Percentiles rank a stretch among this genome's conserved stretches.
These are phyloP conservation scores for Stephania cephalantha DNA, from an alignment of 164 flowering plant species.

Conservation along the genomic window DNA sequence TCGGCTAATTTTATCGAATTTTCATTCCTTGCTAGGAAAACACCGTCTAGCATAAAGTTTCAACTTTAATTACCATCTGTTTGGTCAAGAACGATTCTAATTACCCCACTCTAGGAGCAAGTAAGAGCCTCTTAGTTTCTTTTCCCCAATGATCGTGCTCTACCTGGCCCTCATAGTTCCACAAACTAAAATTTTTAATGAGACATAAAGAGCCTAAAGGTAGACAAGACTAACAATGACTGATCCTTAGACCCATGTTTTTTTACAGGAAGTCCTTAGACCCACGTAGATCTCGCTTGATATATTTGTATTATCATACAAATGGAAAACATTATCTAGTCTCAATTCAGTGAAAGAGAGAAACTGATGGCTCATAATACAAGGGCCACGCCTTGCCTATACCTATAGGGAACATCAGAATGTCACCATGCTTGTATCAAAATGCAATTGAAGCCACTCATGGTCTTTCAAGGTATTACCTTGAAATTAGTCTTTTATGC, in stretches of 20 bases:
- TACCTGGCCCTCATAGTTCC: not conserved
- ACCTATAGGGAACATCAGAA: no score
- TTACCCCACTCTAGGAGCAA: not conserved
- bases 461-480: not conserved
- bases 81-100: not conserved
- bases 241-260: not conserved
- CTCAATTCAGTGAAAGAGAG: not conserved
- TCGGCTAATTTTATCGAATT: no score
- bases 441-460: no score
- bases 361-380: not conserved
- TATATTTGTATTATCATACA: no score
- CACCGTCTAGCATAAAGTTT: not conserved
- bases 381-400: no score
- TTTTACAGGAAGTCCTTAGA: no score
- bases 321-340: not conserved
- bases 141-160: not conserved
- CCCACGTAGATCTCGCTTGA: no score
- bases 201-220: not conserved
- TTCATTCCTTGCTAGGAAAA: not conserved
- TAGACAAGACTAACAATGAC: not conserved
- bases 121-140: not conserved
- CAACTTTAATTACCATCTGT: not conserved
- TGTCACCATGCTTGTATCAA: no score
- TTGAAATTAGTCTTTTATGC: not conserved
- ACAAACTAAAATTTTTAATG: not conserved